Evolutionary conservation across 2,329 filamentous ascomycete species (phyloP), one percentile per base, ranked within the genome.

Genomic region (Dactylellina parvicollis): DNA sequence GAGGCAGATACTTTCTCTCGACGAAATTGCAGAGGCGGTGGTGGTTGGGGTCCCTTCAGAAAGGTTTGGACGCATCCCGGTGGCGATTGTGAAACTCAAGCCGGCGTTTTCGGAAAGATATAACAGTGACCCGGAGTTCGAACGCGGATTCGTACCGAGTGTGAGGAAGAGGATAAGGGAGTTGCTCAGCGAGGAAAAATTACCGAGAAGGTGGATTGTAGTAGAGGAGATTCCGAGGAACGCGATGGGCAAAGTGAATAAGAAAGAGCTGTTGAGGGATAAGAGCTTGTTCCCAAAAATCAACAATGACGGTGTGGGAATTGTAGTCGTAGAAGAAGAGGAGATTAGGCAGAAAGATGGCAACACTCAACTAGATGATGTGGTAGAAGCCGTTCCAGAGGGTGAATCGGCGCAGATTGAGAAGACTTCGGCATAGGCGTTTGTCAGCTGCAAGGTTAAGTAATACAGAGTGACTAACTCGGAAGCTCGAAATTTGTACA

Each of bases 181-280:
- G 86, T 88, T 5, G 86, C 90, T 0, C 84, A 97, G 82, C 92
- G 96, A 78, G 91, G 98, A 97, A 82, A 98, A 99, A 85, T 92
- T 99, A 71, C 95, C 95, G 0, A 91, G 94, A 82, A 89, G 96
- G 77, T 85, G 98, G 83, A 89, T 88, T 80, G 83, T 96, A 3
- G 88, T 97, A 36, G 88, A 91, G 30, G 82, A 87, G 42, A 94
- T 99, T 76, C 91, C 92, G 7, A 84, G 92, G 77, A 99, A 99
- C 82, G 94, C 93, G 30, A 99, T 99, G 95, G 95, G 95, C 32
- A 99, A 99, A 84, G 72, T 74, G 16, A 74, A 62, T 32, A 74
- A 74, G 34, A 66, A 61, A 24, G 12, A 49, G 12, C 18, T 74
- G 26, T 38, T 62, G 24, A 40, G 18, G 10, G 24, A 47, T 30